Evolutionary conservation across 768 basidiomycete species (phyloP), one percentile per base, ranked within the genome.

Genomic region (Mycena amicta): DNA sequence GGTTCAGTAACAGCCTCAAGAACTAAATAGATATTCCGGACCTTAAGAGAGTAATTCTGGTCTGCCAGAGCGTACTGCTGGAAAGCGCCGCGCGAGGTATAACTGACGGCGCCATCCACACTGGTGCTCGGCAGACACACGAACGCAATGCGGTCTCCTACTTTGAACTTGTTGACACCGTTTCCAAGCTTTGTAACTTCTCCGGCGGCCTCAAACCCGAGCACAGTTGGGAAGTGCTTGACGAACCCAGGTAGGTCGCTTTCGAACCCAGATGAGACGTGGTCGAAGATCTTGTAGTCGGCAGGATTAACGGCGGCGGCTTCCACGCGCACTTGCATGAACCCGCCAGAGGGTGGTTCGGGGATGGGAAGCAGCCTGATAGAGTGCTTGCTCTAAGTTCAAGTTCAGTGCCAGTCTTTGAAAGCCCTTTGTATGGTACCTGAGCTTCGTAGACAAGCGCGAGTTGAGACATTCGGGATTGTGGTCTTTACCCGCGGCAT

Each of bases 141-240:
- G 37, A 53, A 53, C 1, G 57, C 13, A 15, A 81, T 76, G 54
- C 67, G 71, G 61, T 81, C 76, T 33, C 80, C 80, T n/a, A 71
- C 69, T 29, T 60, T 63, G 46, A 75, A 73, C 8, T 61, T 56
- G 20, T 52, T 58, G 1, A 80, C 78, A 5, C 67, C 20, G 8
- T 45, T 15, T 8, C 43, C 75, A 20, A 78, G 64, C 3, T 67
- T 70, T 25, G 72, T 72, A 22, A 82, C 75, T 4, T 66, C 66
- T 2, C 80, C 80, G 0, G 77, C 73, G 23, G 70, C 66, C 31
- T 78, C 77, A 11, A 53, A 27, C 1, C 77, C 77, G 11, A 77
- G 47, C 16, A 77, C 25, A n/a, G 68, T 66, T 5, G 77, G 80
- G 59, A 61, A 82, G 2, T 63, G 53, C 4, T 75, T 63, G 18